Evolutionary conservation across 129 eudicot species (phyloP), one percentile per base, ranked within the genome.

Genomic region (Silybum marianum): DNA sequence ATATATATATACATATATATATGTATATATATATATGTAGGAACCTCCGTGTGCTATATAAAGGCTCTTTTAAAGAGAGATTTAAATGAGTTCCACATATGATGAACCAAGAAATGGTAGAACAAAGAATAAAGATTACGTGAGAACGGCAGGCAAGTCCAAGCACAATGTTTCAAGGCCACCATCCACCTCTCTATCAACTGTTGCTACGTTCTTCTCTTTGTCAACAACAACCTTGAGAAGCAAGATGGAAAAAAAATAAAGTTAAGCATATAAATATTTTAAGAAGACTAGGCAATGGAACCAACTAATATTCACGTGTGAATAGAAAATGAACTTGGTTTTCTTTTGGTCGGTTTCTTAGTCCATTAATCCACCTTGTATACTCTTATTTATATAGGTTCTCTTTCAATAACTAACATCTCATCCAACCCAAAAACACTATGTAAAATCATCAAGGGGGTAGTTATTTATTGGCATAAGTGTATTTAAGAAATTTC

Each of bases 111-210:
- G 3, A 30, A 67, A 11, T 60, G 26, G 19, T 21, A 21, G 69
- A 62, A 1, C 22, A 74, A 74, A 78, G 71, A 60, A 77, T 51
- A 39, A 51, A 63, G 8, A 77, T 18, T 91, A 95, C 99, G 99
- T 92, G 83, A 93, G 82, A 19, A 95, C 95, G 72, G 97, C 97
- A 30, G 99, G 99, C 81, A 95, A 83, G 74, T 93, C 98, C 80
- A 95, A 77, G 78, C 93, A 88, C 82, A 95, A 25, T 0, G 97
- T 93, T 90, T 95, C 99, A 63, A 91, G 85, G 42, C 99, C 99
- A 74, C 95, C 98, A 69, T 95, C 99, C 75, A 95, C 99, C 86
- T 95, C 99, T 86, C 99, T 89, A 76, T 95, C 99, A 42, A 95
- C 97, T 34, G 93, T 91, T 39, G 88, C 97, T 71, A 77, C 78